Evolutionary conservation across 2,329 filamentous ascomycete species (phyloP).

Genomic region (Colletotrichum abscissum): DNA sequence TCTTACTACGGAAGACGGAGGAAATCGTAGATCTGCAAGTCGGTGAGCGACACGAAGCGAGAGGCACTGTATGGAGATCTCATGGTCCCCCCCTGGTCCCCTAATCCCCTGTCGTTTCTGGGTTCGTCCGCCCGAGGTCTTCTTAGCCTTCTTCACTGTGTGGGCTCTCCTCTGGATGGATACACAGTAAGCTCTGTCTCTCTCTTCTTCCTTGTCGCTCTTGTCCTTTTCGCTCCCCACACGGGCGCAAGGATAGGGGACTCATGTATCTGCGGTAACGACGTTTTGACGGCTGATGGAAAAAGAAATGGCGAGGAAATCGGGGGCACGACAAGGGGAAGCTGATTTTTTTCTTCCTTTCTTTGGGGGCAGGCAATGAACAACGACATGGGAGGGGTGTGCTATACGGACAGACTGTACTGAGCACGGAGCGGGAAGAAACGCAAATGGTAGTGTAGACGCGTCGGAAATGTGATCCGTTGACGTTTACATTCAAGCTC

Average conservation of each 20-base stretch:
- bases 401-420: too few species aligned
- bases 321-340: background rate
- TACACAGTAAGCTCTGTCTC: background rate
- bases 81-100: background rate
- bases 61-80: conserved; percentile 26
- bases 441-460: background rate
- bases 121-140: background rate
- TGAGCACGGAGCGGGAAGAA: too few species aligned
- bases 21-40: conserved; percentile 27
- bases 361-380: background rate
- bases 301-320: conserved; percentile 26
- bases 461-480: conserved; percentile 4
- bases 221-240: background rate
- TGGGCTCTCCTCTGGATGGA: background rate
- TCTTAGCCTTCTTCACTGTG: conserved; percentile 19
- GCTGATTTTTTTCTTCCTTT: background rate
- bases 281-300: conserved; percentile 20
- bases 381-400: background rate
- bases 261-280: conserved; percentile 32
- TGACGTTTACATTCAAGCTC: background rate
- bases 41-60: conserved; percentile 22
- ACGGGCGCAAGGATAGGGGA: conserved; percentile 20
- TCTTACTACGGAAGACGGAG: background rate
- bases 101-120: background rate
- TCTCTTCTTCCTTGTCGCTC: background rate